Evolutionary conservation across 352 stramenopile species (phyloP).

Genomic region (Pythium rishiriense): DNA sequence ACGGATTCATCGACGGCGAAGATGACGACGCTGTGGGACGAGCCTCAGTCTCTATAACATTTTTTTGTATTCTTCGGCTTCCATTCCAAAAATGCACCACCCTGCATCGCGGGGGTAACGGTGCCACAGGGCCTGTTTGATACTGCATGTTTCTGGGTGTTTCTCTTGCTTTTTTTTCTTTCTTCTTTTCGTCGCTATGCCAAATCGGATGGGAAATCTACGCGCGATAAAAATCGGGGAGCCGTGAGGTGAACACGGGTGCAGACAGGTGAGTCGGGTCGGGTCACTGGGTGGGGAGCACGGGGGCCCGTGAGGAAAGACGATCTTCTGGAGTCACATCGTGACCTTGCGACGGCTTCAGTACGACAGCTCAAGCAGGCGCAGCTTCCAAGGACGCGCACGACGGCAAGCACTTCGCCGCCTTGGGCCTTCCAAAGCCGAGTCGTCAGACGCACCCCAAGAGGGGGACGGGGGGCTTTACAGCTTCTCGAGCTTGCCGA

Average conservation of each 20-base stretch:
- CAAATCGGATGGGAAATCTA: constrained; percentile 22
- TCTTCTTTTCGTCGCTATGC: constrained; percentile 11
- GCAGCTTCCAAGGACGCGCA: background rate
- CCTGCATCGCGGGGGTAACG: background rate
- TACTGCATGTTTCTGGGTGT: background rate
- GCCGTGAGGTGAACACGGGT: constrained; percentile 13
- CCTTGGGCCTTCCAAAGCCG: background rate
- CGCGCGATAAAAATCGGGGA: constrained; percentile 20
- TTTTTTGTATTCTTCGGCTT: constrained; percentile 7
- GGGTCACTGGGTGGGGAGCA: constrained; percentile 24
- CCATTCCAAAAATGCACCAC: background rate
- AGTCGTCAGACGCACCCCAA: constrained; percentile 2
- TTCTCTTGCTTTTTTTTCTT: constrained; percentile 17
- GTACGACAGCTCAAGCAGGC: background rate
- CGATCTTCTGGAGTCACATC: background rate
- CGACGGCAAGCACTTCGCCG: constrained; percentile 24
- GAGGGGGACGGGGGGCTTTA: constrained; percentile 35
- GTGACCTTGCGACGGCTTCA: constrained; percentile 2
- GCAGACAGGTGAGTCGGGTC: constrained; percentile 14
- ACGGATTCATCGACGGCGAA: no score
- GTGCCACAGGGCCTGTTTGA: background rate
- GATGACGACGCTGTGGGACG: no score
- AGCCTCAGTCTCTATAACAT: no score
- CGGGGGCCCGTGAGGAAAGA: constrained; percentile 3
- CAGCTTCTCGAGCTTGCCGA: constrained; percentile 86